Conservation (phyloP, 169 alveolate genomes). For the Amoebophrya sp. region DNA sequence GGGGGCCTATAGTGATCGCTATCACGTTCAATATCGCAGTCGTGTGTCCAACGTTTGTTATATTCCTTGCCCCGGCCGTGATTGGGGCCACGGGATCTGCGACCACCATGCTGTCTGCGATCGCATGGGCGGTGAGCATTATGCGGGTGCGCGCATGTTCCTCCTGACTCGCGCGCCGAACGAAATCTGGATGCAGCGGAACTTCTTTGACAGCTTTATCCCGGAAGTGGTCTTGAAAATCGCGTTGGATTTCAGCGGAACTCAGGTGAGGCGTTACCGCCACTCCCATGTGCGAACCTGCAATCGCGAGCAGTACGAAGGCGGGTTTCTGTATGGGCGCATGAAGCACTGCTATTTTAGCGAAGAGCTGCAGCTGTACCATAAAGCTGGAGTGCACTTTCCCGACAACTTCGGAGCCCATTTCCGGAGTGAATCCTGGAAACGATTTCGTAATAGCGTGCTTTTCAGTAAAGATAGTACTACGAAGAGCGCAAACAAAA, state of each 20-base stretch:
- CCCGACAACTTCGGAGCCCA: neutral
- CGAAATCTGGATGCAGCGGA: neutral
- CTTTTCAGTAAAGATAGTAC: no score
- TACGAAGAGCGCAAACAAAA: no score
- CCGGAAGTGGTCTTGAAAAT: slow-evolving; percentile 14
- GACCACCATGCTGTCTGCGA: slow-evolving; percentile 18
- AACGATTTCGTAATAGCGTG: neutral
- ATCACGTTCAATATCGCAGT: neutral
- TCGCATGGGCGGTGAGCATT: neutral
- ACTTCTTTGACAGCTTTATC: neutral
- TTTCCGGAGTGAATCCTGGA: neutral
- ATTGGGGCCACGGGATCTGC: slow-evolving; percentile 19
- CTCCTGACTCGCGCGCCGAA: neutral
- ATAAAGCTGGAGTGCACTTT: neutral
- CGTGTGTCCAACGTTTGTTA: neutral
- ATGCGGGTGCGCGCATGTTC: slow-evolving; percentile 7
- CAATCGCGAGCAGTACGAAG: neutral
- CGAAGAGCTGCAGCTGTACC: neutral
- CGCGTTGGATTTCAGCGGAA: slow-evolving; percentile 16
- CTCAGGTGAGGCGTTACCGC: neutral
- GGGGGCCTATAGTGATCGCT: no score
- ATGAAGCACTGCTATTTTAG: neutral
- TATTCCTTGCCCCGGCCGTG: slow-evolving; percentile 1
- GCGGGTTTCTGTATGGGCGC: neutral
- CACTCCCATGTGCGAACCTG: neutral